These are phyloP conservation scores for Cornus kousa DNA, from an alignment of 148 eudicot species.

Conservation along the genomic window DNA sequence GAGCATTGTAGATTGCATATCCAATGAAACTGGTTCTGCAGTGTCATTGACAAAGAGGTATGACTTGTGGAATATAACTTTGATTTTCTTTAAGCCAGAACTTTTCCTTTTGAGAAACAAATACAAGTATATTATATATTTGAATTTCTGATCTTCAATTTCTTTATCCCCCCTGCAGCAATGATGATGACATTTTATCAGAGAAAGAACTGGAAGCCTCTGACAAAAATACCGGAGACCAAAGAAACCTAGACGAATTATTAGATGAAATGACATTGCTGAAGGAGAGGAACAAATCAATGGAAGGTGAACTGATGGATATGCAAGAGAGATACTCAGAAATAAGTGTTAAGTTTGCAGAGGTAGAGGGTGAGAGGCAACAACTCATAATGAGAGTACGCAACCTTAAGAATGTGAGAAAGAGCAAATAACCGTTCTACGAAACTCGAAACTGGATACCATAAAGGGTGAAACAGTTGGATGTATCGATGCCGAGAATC, in stretches of 20 bases:
- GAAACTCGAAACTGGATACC: background rate
- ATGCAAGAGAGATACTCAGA: conserved; percentile 94
- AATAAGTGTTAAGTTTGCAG: conserved; percentile 92
- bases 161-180: conserved; percentile 21
- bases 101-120: background rate
- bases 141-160: background rate
- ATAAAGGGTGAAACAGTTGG: no score
- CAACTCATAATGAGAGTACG: conserved; percentile 77
- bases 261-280: conserved; percentile 46
- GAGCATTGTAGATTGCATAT: background rate
- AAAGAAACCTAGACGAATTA: conserved; percentile 30
- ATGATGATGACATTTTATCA: conserved; percentile 7
- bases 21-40: conserved; percentile 1
- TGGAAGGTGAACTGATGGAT: conserved; percentile 85
- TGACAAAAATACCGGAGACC: conserved; percentile 14
- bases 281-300: conserved; percentile 56
- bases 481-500: background rate
- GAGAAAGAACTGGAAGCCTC: conserved; percentile 17
- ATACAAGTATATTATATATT: no score
- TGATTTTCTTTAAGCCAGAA: background rate
- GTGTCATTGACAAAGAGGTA: conserved; percentile 5
- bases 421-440: conserved; percentile 21
- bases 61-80: background rate
- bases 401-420: conserved; percentile 65
- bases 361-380: conserved; percentile 96